Percentiles rank a stretch among this genome's conserved stretches.
These are phyloP conservation scores for Firmiana major DNA, from an alignment of 345 rosid genomes.

Conservation along the genomic window DNA sequence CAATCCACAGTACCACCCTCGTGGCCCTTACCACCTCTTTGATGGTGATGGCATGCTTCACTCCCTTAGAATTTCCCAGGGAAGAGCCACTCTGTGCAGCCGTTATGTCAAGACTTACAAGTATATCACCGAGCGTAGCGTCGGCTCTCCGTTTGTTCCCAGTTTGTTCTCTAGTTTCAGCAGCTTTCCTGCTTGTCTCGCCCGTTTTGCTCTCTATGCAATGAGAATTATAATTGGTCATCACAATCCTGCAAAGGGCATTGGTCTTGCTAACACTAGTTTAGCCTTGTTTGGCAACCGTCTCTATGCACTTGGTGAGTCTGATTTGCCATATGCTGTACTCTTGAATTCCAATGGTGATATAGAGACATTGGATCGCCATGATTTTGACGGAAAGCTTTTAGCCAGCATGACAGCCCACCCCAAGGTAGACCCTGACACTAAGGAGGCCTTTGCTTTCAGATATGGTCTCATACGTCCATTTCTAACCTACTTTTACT, in stretches of 20 bases:
- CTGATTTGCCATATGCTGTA: not conserved
- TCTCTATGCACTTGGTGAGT: not conserved
- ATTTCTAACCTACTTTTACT: slow-evolving; percentile 2
- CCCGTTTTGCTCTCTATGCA: not conserved
- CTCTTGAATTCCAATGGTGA: not conserved
- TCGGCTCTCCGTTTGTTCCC: not conserved
- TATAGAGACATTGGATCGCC: not conserved
- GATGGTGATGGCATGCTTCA: slow-evolving; percentile 10
- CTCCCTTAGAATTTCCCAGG: slow-evolving; percentile 6
- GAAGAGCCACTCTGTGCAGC: slow-evolving; percentile 6
- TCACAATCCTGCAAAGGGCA: not conserved
- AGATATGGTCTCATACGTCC: not conserved
- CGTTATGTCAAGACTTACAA: slow-evolving; percentile 6
- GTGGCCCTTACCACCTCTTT: not conserved
- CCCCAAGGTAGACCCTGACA: slow-evolving; percentile 8
- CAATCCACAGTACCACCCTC: not conserved
- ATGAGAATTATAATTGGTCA: not conserved
- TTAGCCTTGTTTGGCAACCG: not conserved
- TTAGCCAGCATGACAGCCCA: not conserved
- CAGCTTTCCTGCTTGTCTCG: not conserved
- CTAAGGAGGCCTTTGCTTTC: not conserved
- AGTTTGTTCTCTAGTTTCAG: not conserved
- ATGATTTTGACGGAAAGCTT: not conserved
- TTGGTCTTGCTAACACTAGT: not conserved
- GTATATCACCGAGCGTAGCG: not conserved